Conservation (phyloP, 495 filamentous ascomycete species). For the Parmelia sp. region DNA sequence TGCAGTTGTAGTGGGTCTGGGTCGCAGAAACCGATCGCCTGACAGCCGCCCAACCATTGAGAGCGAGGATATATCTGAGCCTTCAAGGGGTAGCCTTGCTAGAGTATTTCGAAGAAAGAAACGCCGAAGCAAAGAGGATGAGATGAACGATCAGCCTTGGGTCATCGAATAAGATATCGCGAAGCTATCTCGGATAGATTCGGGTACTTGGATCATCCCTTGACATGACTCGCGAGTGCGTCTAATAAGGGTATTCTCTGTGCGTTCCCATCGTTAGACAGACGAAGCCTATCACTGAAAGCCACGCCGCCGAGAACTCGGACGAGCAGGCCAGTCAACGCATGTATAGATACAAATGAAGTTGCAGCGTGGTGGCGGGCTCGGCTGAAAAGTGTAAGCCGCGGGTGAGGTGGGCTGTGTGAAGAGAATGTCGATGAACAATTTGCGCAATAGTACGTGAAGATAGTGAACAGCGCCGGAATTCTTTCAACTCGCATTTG, state of each 20-base stretch:
- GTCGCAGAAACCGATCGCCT: neutral
- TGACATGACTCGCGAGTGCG: neutral
- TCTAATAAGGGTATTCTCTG: neutral
- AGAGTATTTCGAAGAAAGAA: slow-evolving; percentile 6
- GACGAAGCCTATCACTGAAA: neutral
- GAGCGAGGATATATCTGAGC: neutral
- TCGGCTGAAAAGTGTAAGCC: neutral
- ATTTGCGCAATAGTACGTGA: neutral
- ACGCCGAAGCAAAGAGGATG: neutral
- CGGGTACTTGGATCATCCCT: no score
- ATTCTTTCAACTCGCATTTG: neutral
- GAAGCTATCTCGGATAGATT: no score
- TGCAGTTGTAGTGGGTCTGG: slow-evolving; percentile 15
- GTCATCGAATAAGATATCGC: slow-evolving; percentile 12
- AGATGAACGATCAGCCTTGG: slow-evolving; percentile 14
- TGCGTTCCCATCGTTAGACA: neutral
- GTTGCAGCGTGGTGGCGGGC: neutral
- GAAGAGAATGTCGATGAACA: neutral
- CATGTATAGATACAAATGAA: neutral
- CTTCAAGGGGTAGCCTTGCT: neutral
- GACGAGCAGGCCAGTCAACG: neutral
- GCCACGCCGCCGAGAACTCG: neutral
- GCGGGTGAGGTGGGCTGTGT: neutral
- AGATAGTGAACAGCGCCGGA: neutral
- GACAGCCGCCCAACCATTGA: neutral